Conservation (phyloP, 1,284 basidiomycete genomes). For the Pseudozyma thailandica region DNA sequence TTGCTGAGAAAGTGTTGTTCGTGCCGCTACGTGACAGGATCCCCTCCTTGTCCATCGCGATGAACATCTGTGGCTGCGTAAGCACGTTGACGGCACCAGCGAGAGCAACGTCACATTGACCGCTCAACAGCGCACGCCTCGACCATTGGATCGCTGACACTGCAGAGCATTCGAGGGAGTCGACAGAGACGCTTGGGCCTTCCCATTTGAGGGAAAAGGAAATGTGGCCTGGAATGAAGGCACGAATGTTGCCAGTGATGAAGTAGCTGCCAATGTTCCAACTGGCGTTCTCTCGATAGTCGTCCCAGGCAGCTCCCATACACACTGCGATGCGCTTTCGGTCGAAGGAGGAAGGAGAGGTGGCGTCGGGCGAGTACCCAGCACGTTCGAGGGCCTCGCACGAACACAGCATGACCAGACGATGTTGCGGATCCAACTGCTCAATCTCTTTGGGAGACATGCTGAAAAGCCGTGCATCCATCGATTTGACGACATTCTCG, state of each 20-base stretch:
- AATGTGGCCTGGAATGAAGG: constrained; percentile 49
- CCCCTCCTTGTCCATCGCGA: constrained; percentile 50
- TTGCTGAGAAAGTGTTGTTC: constrained; percentile 34
- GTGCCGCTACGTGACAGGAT: constrained; percentile 36
- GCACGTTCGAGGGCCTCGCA: constrained; percentile 51
- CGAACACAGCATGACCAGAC: constrained; percentile 42
- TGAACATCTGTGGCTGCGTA: constrained; percentile 51
- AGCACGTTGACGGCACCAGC: constrained; percentile 44
- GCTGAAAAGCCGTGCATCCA: constrained; percentile 51
- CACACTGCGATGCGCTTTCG: constrained; percentile 44
- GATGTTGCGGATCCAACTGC: constrained; percentile 54
- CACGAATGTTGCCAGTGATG: constrained; percentile 54
- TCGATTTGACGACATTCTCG: constrained; percentile 32
- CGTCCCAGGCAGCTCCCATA: constrained; percentile 49
- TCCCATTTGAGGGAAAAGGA: constrained; percentile 45
- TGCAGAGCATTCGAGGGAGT: constrained; percentile 43
- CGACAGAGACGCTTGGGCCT: constrained; percentile 44
- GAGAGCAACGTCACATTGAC: constrained; percentile 50
- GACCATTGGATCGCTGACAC: constrained; percentile 45
- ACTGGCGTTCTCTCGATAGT: constrained; percentile 55
- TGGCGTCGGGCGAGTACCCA: constrained; percentile 39
- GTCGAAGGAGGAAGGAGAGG: constrained; percentile 42
- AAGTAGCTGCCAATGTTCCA: constrained; percentile 53
- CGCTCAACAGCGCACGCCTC: constrained; percentile 34
- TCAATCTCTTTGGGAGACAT: constrained; percentile 55